Evolutionary conservation across 2,329 filamentous ascomycete genomes (phyloP), one percentile per base, ranked within the genome.

Genomic region (Hawksworthiomyces lignivorus): DNA sequence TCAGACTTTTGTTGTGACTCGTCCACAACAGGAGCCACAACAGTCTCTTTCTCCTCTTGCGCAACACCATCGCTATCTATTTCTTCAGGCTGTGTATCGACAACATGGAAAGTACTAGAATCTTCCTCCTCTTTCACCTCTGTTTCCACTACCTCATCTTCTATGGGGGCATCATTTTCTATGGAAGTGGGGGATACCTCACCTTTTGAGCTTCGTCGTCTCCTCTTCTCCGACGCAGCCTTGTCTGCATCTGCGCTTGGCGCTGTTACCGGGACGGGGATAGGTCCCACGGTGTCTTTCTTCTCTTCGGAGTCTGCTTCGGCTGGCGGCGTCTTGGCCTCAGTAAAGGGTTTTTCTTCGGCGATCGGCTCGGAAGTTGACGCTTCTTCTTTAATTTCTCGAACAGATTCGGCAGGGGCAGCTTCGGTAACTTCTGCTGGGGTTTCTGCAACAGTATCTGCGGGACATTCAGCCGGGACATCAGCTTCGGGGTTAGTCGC

Each of bases 281-380:
- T 33, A 6, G 31, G 31, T 4, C 14, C 4, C 9, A 33, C 18
- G 11, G 14, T 18, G n/a, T 36, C 22, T 10, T 36, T 26, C 33
- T 17, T 18, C 21, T 36, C 20, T 14, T 42, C n/a, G 15, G 47
- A 12, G 18, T 45, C 46, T 21, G 45, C 33, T 18, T 51, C 46
- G 19, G 33, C 36, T 19, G 48, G 14, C 22, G 43, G 34, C 22
- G 37, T 22, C 15, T 41, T 27, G 18, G 35, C 29, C 19, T 34
- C 43, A 19, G 39, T 43, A 12, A 27, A 26, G 7, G 30, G 17
- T 21, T 18, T 19, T 20, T 38, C 36, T n/a, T 38, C 30, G 12
- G 36, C 27, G 33, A 29, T 20, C 7, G 31, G 29, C 28, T 41
- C 40, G 5, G 46, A 42, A 10, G 39, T 29, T 5, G 17, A 21